These are phyloP conservation scores for Suillus americanus DNA, from an alignment of 768 basidiomycete genomes.

Conservation along the genomic window DNA sequence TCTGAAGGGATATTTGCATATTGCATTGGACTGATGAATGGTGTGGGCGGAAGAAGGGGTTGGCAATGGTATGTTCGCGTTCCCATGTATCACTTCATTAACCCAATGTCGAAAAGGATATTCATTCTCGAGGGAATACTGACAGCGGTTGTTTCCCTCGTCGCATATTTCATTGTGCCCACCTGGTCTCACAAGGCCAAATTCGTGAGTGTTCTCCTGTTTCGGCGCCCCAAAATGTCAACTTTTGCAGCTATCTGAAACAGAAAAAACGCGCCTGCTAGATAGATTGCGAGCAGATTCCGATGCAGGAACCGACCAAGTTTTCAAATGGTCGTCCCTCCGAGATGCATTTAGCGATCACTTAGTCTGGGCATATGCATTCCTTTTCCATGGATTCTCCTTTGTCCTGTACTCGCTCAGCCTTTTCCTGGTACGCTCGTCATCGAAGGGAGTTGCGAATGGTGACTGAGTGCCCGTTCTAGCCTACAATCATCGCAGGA, in stretches of 20 bases:
- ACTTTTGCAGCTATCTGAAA: slow-evolving; percentile 44
- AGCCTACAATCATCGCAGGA: slow-evolving; percentile 60
- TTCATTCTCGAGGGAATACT: slow-evolving; percentile 58
- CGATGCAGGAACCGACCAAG: slow-evolving; percentile 52
- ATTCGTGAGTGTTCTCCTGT: slow-evolving; percentile 40
- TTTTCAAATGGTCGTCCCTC: slow-evolving; percentile 58
- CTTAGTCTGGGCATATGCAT: slow-evolving; percentile 58
- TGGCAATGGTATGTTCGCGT: slow-evolving; percentile 51
- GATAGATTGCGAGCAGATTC: slow-evolving; percentile 51
- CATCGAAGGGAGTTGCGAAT: background rate
- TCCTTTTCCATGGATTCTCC: slow-evolving; percentile 62
- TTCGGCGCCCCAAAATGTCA: background rate
- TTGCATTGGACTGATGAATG: slow-evolving; percentile 59
- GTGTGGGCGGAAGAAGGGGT: slow-evolving; percentile 55
- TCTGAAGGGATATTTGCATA: slow-evolving; percentile 56
- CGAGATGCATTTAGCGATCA: slow-evolving; percentile 56
- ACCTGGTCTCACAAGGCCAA: slow-evolving; percentile 59
- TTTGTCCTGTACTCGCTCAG: slow-evolving; percentile 59
- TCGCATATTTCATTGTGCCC: slow-evolving; percentile 55
- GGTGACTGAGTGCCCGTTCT: background rate
- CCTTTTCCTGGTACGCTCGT: slow-evolving; percentile 50
- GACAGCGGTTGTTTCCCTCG: slow-evolving; percentile 46
- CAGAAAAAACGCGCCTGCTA: slow-evolving; percentile 50
- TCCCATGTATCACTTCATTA: background rate
- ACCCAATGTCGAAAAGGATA: slow-evolving; percentile 38